Evolutionary conservation across 2,329 filamentous ascomycete genomes (phyloP).

Genomic region (Colletotrichum sublineola): DNA sequence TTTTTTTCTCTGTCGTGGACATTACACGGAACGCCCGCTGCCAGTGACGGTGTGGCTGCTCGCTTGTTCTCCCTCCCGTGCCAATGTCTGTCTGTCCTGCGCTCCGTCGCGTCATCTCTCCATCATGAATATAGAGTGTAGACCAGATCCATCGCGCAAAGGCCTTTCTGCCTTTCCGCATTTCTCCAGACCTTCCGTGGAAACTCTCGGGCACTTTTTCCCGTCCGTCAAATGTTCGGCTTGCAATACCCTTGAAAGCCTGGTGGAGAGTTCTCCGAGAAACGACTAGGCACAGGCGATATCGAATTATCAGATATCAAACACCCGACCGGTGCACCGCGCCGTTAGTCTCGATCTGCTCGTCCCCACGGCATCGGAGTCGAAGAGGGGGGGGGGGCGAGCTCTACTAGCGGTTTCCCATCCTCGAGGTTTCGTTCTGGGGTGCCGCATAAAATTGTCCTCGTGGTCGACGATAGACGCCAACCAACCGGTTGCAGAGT

Average conservation of each 20-base stretch:
- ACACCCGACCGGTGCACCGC: conserved; percentile 2
- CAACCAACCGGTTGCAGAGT: conserved; percentile 2
- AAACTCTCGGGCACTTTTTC: neutral
- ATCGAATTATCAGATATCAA: neutral
- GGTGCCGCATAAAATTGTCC: neutral
- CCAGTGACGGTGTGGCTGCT: conserved; percentile 17
- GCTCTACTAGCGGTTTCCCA: conserved; percentile 15
- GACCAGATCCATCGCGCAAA: neutral
- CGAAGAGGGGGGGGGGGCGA: neutral
- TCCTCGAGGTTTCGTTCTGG: conserved; percentile 4
- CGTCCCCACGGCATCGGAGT: conserved; percentile 10
- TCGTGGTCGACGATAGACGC: conserved; percentile 4
- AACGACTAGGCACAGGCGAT: neutral
- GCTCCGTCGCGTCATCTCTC: neutral
- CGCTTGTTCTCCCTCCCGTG: neutral
- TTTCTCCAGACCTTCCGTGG: neutral
- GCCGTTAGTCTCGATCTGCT: conserved; percentile 32
- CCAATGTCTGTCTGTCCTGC: neutral
- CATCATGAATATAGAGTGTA: neutral
- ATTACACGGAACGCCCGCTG: neutral
- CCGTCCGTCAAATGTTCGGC: neutral
- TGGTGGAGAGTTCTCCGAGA: neutral
- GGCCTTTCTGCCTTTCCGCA: neutral
- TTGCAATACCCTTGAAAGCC: too few species aligned
- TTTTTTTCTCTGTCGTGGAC: neutral